Conservation (phyloP, 257 asterid genomes). For the Rauvolfia tetraphylla region DNA sequence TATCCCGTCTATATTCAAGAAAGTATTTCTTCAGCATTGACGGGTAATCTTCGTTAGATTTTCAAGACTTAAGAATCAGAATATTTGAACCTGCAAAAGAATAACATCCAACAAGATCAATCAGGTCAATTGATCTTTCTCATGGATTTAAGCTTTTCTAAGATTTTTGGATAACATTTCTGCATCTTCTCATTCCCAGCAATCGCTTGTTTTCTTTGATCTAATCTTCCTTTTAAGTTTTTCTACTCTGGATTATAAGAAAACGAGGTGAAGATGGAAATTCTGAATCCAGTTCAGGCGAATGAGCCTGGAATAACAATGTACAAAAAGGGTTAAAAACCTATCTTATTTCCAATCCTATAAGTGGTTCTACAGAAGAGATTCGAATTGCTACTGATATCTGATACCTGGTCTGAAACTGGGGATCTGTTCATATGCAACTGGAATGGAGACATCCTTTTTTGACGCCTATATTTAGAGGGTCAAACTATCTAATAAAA, state of each 20-base stretch:
- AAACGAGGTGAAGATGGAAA: neutral
- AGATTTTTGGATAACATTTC: neutral
- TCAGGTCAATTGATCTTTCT: neutral
- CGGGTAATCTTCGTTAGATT: neutral
- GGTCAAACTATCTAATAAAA: too few species aligned
- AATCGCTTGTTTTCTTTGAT: neutral
- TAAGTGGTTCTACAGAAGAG: too few species aligned
- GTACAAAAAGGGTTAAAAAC: too few species aligned
- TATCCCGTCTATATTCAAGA: neutral
- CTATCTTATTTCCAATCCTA: too few species aligned
- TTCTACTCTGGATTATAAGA: neutral
- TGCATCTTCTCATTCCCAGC: neutral
- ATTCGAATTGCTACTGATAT: too few species aligned
- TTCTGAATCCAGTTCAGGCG: too few species aligned
- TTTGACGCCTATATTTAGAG: too few species aligned
- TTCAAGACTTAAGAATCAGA: neutral
- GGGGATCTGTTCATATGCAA: too few species aligned
- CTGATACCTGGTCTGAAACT: too few species aligned
- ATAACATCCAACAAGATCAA: neutral
- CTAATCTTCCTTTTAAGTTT: too few species aligned
- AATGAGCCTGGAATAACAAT: too few species aligned
- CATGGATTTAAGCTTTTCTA: neutral
- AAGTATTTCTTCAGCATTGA: neutral
- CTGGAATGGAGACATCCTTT: too few species aligned
- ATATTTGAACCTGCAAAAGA: neutral